phyloP scores from a whole-genome alignment of 257 asterid species.

The Ilex asprella region DNA sequence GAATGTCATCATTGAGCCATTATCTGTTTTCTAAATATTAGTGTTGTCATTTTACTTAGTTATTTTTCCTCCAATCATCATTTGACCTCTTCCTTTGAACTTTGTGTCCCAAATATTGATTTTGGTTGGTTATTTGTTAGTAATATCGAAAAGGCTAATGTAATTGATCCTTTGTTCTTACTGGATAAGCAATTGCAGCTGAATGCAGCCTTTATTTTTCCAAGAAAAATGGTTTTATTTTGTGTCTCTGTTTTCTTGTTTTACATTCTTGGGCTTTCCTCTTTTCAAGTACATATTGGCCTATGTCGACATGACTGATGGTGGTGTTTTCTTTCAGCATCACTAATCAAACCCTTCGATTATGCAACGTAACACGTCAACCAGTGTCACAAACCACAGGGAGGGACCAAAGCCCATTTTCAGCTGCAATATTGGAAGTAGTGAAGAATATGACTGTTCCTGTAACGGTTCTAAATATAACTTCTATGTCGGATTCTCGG shows the following conservation, averaged over 20 bases:
- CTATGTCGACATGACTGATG: background rate
- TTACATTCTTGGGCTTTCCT: too few species aligned
- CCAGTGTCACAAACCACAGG: constrained; percentile 51
- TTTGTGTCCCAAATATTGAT: too few species aligned
- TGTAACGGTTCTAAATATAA: constrained; percentile 52
- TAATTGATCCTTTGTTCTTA: too few species aligned
- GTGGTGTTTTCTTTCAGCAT: constrained; percentile 6
- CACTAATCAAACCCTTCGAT: constrained; percentile 46
- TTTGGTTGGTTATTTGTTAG: too few species aligned
- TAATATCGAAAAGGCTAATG: too few species aligned
- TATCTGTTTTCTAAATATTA: too few species aligned
- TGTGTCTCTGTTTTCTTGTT: background rate
- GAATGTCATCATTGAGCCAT: too few species aligned
- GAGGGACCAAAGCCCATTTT: constrained; percentile 42
- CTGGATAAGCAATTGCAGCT: too few species aligned
- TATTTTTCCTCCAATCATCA: too few species aligned
- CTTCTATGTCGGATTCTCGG: constrained; percentile 64
- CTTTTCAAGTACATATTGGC: background rate
- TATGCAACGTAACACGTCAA: constrained; percentile 51
- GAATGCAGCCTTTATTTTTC: too few species aligned
- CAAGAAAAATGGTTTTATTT: background rate
- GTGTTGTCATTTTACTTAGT: too few species aligned
- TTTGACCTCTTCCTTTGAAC: too few species aligned
- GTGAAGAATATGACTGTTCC: constrained; percentile 54
- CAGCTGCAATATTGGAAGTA: constrained; percentile 42